Percentiles rank a stretch among this genome's conserved stretches.
phyloP scores from a whole-genome alignment of 257 asterid species.

The Anisodus tanguticus region DNA sequence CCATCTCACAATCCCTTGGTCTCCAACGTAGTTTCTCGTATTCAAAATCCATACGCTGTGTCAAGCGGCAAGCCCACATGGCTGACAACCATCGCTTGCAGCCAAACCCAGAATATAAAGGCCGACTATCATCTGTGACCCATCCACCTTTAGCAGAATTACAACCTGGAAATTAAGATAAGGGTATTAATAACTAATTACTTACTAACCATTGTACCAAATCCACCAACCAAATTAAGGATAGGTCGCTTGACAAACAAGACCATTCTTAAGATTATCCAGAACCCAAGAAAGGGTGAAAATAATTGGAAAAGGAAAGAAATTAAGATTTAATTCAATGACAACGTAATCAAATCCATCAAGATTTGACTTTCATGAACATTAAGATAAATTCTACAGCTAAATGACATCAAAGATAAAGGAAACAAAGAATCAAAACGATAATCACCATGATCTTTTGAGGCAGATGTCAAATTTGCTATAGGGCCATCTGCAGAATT shows the following conservation, averaged over 20 bases:
- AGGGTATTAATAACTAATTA: neutral
- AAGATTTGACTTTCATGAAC: neutral
- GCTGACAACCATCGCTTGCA: constrained; percentile 91
- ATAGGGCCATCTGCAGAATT: constrained; percentile 40
- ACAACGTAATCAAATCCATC: constrained; percentile 4
- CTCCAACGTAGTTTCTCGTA: constrained; percentile 85
- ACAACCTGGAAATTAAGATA: constrained; percentile 59
- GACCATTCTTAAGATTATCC: neutral
- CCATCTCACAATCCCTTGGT: constrained; percentile 76
- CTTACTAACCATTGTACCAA: neutral
- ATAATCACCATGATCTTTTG: constrained; percentile 45
- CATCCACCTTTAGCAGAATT: constrained; percentile 84
- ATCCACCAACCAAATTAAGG: constrained; percentile 20
- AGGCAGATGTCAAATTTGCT: constrained; percentile 38
- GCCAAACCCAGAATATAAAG: constrained; percentile 82
- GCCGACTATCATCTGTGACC: constrained; percentile 66
- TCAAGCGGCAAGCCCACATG: constrained; percentile 97
- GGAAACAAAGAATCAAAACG: neutral
- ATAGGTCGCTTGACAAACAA: neutral
- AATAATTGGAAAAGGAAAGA: neutral
- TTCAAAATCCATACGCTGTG: constrained; percentile 85
- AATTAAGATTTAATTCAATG: constrained; percentile 9
- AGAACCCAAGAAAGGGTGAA: constrained; percentile 5
- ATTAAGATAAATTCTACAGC: neutral
- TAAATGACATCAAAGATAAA: neutral